phyloP scores from a whole-genome alignment of 129 eudicot species.

The Gnaphalium uliginosum region DNA sequence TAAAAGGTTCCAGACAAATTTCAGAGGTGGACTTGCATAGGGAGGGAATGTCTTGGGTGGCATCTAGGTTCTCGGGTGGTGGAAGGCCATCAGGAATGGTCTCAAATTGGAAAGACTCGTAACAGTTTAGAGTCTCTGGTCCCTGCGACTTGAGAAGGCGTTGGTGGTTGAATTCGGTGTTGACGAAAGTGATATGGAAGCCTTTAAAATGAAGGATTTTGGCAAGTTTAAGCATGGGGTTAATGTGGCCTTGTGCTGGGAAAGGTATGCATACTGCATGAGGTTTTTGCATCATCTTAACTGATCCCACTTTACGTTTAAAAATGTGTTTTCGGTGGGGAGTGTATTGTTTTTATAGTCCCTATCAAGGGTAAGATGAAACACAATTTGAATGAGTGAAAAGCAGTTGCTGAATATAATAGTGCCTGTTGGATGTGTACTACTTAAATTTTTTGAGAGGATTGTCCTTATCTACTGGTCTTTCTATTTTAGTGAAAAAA shows the following conservation, averaged over 20 bases:
- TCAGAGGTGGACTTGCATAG: constrained; percentile 27
- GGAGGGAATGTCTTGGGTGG: constrained; percentile 34
- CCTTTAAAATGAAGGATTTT: constrained; percentile 30
- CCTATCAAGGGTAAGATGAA: no score
- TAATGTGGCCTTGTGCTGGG: constrained; percentile 54
- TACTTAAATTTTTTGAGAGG: no score
- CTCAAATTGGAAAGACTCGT: constrained; percentile 35
- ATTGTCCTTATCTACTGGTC: no score
- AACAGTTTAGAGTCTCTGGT: constrained; percentile 8
- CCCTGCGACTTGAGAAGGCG: constrained; percentile 37
- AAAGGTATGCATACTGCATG: constrained; percentile 44
- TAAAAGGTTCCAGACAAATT: constrained; percentile 20
- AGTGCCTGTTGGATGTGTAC: no score
- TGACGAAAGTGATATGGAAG: constrained; percentile 19
- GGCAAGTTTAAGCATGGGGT: constrained; percentile 40
- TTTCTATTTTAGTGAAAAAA: no score
- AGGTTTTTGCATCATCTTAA: constrained; percentile 21
- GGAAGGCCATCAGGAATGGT: constrained; percentile 49
- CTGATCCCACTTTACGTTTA: neutral
- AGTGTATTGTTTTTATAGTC: no score
- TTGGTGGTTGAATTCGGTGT: constrained; percentile 30
- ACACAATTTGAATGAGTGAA: no score
- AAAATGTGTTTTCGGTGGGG: no score
- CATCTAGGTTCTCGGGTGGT: constrained; percentile 26
- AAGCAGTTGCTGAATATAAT: no score